Evolutionary conservation across 768 basidiomycete genomes (phyloP).

Genomic region (Hebeloma cylindrosporum): DNA sequence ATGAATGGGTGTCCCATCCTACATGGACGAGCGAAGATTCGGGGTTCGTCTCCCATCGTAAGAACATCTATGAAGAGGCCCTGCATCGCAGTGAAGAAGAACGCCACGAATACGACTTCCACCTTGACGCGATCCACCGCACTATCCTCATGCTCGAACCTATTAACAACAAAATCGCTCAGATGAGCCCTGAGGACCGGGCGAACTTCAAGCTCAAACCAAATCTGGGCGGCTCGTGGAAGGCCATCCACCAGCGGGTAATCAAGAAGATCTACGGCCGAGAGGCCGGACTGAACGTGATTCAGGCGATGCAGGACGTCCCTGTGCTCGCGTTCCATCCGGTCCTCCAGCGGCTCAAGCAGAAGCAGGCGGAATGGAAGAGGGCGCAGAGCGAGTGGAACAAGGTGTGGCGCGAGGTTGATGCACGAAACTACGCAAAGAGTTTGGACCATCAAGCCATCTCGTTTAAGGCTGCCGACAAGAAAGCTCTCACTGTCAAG

Average conservation of each 20-base stretch:
- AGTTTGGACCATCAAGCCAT: constrained; percentile 93
- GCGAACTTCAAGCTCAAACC: constrained; percentile 83
- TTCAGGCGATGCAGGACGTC: constrained; percentile 89
- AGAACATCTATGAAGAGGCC: constrained; percentile 96
- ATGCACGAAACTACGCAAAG: constrained; percentile 91
- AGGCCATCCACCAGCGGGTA: constrained; percentile 89
- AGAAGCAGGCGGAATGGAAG: constrained; percentile 99
- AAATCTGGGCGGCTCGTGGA: constrained; percentile 82
- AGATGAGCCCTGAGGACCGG: constrained; percentile 77
- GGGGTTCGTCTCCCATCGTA: constrained; percentile 86
- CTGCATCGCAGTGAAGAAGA: constrained; percentile 97
- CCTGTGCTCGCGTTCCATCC: constrained; percentile 88
- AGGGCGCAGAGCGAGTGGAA: constrained; percentile 98
- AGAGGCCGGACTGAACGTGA: constrained; percentile 77
- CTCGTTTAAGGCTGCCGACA: constrained; percentile 87
- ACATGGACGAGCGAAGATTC: constrained; percentile 94
- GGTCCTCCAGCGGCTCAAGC: constrained; percentile 84
- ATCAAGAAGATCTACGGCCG: constrained; percentile 97
- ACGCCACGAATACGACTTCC: constrained; percentile 98
- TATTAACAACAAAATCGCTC: constrained; percentile 81
- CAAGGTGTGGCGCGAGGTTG: constrained; percentile 96
- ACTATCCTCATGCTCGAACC: constrained; percentile 92
- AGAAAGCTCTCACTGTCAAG: constrained; percentile 76
- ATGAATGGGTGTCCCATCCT: constrained; percentile 98
- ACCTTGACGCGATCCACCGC: constrained; percentile 91